phyloP scores from a whole-genome alignment of 768 basidiomycete genomes.

The Russula lepida region DNA sequence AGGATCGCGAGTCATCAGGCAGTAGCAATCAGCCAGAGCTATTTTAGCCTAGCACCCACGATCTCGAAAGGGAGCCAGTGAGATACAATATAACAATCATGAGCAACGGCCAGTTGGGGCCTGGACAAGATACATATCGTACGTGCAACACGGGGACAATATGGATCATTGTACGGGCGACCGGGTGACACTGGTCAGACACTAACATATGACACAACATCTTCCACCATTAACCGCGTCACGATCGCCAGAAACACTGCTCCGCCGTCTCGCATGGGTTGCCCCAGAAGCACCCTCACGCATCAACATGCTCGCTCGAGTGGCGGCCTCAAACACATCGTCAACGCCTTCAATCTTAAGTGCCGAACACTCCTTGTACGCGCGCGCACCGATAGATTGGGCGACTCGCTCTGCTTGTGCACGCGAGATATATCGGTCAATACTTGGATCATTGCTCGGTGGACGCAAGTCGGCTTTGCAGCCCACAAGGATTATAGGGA shows the following conservation, averaged over 20 bases:
- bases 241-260: slow-evolving; percentile 20
- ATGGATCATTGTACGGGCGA: slow-evolving; percentile 3
- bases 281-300: slow-evolving; percentile 64
- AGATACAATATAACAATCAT: background rate
- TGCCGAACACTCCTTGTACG: slow-evolving; percentile 92
- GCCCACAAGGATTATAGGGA: slow-evolving; percentile 93
- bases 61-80: background rate
- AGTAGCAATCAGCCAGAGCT: background rate
- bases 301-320: slow-evolving; percentile 93
- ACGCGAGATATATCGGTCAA: slow-evolving; percentile 56
- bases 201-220: slow-evolving; percentile 20
- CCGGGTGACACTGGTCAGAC: background rate
- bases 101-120: background rate
- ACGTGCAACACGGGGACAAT: background rate
- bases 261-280: slow-evolving; percentile 31
- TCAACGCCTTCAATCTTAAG: slow-evolving; percentile 89
- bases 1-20: no score
- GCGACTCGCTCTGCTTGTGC: slow-evolving; percentile 80
- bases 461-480: slow-evolving; percentile 93
- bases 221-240: slow-evolving; percentile 8
- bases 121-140: slow-evolving; percentile 6
- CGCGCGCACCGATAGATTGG: slow-evolving; percentile 76
- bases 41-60: background rate
- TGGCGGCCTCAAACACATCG: slow-evolving; percentile 96
- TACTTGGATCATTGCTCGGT: slow-evolving; percentile 37